Evolutionary conservation across 768 basidiomycete species (phyloP).

Genomic region (Kwoniella pini): DNA sequence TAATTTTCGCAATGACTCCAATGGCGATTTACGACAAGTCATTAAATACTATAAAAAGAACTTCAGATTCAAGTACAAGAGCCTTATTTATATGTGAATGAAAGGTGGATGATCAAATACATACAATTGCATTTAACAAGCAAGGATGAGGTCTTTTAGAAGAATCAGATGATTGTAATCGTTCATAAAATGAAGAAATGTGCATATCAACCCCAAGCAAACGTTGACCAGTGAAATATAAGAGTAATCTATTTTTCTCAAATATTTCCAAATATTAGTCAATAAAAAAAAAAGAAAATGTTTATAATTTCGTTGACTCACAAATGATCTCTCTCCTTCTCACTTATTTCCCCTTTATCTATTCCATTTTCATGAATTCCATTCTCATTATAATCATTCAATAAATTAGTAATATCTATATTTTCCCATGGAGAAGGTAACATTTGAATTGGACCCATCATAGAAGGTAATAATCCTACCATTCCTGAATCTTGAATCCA

Average conservation of each 20-base stretch:
- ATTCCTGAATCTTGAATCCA: slow-evolving; percentile 2
- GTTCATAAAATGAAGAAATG: slow-evolving; percentile 21
- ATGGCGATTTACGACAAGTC: slow-evolving; percentile 14
- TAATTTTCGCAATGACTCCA: slow-evolving; percentile 6
- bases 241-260: slow-evolving; percentile 9
- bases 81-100: too few relatives aligned
- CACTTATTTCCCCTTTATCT: neutral
- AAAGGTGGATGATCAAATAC: neutral
- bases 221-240: slow-evolving; percentile 24
- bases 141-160: slow-evolving; percentile 18
- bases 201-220: slow-evolving; percentile 24
- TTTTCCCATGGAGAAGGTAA: slow-evolving; percentile 4
- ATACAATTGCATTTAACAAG: slow-evolving; percentile 24
- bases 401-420: neutral
- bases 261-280: neutral
- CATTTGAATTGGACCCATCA: neutral
- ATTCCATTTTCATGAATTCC: too few relatives aligned
- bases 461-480: slow-evolving; percentile 9
- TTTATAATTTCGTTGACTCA: too few relatives aligned
- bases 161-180: slow-evolving; percentile 10
- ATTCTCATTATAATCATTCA: too few relatives aligned
- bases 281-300: too few relatives aligned
- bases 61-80: too few relatives aligned
- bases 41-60: slow-evolving; percentile 17
- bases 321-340: slow-evolving; percentile 24